phyloP scores from a whole-genome alignment of 2,329 filamentous ascomycete genomes.

The Hypoxylon sp. region DNA sequence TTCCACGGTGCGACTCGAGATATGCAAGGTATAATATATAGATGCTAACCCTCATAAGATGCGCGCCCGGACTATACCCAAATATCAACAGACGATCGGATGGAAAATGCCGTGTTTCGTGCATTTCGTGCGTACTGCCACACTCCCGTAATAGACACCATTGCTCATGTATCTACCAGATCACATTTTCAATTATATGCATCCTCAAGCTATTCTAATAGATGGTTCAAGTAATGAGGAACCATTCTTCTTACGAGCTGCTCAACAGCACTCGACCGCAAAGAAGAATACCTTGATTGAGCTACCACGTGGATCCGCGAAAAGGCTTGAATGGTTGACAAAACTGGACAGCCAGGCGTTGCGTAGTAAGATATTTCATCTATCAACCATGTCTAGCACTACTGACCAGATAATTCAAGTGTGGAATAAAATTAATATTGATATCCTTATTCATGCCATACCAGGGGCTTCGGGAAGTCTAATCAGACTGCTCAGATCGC shows the following conservation, averaged over 20 bases:
- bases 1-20: constrained; percentile 64
- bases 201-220: constrained; percentile 81
- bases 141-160: background rate
- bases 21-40: constrained; percentile 26
- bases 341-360: constrained; percentile 81
- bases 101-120: constrained; percentile 74
- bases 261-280: constrained; percentile 68
- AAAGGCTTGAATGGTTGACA: constrained; percentile 81
- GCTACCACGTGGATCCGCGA: constrained; percentile 74
- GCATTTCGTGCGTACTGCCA: constrained; percentile 69
- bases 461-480: constrained; percentile 79
- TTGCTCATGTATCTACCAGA: constrained; percentile 55
- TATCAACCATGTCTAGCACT: constrained; percentile 13
- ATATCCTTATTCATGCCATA: constrained; percentile 86
- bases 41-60: constrained; percentile 64
- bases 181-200: constrained; percentile 80
- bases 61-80: constrained; percentile 81
- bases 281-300: constrained; percentile 78
- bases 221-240: constrained; percentile 79
- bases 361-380: constrained; percentile 62
- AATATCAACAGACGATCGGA: constrained; percentile 78
- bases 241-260: constrained; percentile 72
- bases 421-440: constrained; percentile 84
- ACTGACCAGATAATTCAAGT: constrained; percentile 60
- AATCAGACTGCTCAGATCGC: constrained; percentile 81